Evolutionary conservation across 2,329 filamentous ascomycete genomes (phyloP).

Genomic region (Cercospora sp.): DNA sequence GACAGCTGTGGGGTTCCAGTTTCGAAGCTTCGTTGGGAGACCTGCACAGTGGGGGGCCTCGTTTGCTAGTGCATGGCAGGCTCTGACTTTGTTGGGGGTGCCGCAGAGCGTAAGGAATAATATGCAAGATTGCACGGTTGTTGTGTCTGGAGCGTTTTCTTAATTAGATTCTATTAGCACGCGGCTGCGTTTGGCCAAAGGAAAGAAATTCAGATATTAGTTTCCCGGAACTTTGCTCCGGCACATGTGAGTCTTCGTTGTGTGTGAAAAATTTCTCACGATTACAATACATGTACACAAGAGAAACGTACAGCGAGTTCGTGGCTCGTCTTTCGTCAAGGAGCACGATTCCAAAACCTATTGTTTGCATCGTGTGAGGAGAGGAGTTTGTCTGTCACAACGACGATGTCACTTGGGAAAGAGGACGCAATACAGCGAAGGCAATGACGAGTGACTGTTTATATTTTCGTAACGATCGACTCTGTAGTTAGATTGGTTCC

Average conservation of each 20-base stretch:
- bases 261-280: no score
- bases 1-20: constrained; percentile 16
- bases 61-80: constrained; percentile 24
- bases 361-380: no score
- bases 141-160: constrained; percentile 14
- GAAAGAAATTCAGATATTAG: not conserved
- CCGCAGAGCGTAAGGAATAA: constrained; percentile 15
- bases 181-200: not conserved
- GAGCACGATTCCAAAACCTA: no score
- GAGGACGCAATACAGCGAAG: not conserved
- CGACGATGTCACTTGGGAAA: no score
- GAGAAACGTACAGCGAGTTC: no score
- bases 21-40: constrained; percentile 38
- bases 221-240: not conserved
- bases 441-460: not conserved
- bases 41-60: constrained; percentile 38
- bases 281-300: no score
- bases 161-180: not conserved
- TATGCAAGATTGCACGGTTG: constrained; percentile 22
- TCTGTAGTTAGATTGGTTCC: not conserved
- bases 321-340: no score
- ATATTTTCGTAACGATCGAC: not conserved
- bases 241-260: no score
- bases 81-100: constrained; percentile 22
- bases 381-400: no score